Evolutionary conservation across 179 eudicot genomes (phyloP).

Genomic region (Vitellaria paradoxa): DNA sequence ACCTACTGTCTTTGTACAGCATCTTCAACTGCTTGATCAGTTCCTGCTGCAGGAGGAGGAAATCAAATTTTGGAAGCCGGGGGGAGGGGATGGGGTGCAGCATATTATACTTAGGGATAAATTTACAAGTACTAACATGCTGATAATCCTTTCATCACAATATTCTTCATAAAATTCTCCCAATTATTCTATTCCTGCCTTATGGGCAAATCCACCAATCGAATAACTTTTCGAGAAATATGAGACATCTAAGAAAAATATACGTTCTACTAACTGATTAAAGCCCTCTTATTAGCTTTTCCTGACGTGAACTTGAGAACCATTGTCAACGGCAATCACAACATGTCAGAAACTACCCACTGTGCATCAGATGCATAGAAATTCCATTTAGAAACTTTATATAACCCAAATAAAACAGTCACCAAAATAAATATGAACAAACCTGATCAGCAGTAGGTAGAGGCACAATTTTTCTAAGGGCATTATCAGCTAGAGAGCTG

Average conservation of each 20-base stretch:
- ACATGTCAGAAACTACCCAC: neutral
- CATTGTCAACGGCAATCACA: neutral
- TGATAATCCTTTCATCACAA: neutral
- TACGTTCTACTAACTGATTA: no score
- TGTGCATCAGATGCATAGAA: neutral
- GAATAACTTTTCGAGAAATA: no score
- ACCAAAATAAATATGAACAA: conserved; percentile 3
- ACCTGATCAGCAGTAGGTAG: conserved; percentile 58
- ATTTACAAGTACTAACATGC: neutral
- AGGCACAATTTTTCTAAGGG: conserved; percentile 52
- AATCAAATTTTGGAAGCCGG: neutral
- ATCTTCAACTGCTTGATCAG: conserved; percentile 63
- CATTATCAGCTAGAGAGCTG: conserved; percentile 59
- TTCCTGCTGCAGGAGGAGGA: conserved; percentile 37
- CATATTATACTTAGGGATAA: neutral
- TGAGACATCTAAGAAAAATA: no score
- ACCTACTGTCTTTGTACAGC: conserved; percentile 59
- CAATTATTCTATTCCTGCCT: no score
- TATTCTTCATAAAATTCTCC: no score
- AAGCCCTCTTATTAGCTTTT: neutral
- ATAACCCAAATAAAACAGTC: neutral
- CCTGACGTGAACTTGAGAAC: neutral
- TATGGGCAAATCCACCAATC: no score
- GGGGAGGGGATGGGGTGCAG: no score
- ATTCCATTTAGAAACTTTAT: neutral